Conservation (phyloP, 2,329 filamentous ascomycete species). For the Verticillium nubilum region DNA sequence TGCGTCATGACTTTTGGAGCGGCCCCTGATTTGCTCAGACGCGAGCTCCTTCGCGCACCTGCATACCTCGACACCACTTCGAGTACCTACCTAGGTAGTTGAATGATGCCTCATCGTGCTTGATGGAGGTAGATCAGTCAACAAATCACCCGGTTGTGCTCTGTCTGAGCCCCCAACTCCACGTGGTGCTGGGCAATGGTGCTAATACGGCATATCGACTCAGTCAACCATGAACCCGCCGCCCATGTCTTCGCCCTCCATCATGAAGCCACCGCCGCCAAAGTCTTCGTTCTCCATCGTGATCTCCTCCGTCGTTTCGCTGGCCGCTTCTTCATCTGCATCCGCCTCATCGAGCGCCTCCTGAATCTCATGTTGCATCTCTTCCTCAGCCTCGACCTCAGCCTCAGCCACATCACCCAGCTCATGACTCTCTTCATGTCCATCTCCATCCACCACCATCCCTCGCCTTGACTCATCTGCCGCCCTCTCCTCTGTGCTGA, state of each 20-base stretch:
- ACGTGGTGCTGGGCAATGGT: no score
- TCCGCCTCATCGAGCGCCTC: constrained; percentile 15
- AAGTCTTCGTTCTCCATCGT: constrained; percentile 34
- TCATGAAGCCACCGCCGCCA: constrained; percentile 42
- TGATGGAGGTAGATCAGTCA: no score
- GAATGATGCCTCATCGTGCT: no score
- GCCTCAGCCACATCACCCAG: constrained; percentile 34
- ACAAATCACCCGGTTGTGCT: no score
- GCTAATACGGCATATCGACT: no score
- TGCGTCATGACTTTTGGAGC: neutral
- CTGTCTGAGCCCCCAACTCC: no score
- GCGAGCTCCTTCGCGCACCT: no score
- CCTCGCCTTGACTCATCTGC: constrained; percentile 22
- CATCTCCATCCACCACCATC: neutral
- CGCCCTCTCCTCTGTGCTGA: constrained; percentile 40
- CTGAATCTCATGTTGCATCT: neutral
- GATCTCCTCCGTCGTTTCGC: constrained; percentile 38
- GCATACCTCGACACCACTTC: neutral
- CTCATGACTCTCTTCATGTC: constrained; percentile 25
- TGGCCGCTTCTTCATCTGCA: constrained; percentile 22
- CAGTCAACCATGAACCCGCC: constrained; percentile 38
- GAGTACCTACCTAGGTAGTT: no score
- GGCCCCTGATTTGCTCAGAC: neutral
- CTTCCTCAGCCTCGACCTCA: neutral
- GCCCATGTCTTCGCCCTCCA: constrained; percentile 36